Evolutionary conservation across 768 basidiomycete genomes (phyloP), one percentile per base, ranked within the genome.

Genomic region (Pulveroboletus ravenelii): DNA sequence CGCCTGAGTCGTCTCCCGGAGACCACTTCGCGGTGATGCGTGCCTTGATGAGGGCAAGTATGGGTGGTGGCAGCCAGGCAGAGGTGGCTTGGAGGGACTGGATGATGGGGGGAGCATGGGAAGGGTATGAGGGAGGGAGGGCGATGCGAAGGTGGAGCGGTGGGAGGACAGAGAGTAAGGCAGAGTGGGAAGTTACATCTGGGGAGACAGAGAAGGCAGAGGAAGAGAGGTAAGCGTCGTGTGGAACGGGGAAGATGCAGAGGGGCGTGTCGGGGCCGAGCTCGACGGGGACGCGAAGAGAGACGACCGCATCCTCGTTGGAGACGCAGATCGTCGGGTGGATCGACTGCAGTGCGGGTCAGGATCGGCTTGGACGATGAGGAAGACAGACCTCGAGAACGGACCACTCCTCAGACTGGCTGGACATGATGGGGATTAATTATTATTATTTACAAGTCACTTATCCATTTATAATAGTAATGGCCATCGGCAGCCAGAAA

Each of bases 321-420:
- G 79, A 77, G 35, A 85, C 55, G 61, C 73, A 88, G 38, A 69
- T 63, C 61, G 88, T 84, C 34, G 88, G 88, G 62, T 83, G 86
- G 40, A 89, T 89, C n/a, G 87, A 81, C 87, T 89, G 55, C 9
- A 52, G 35, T 13, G n/a, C n/a, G n/a, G 41, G 44, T 47, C 41
- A 53, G 35, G 36, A 53, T 61, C 58, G 42, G 34, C 51, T 32
- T 1, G 5, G 30, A 35, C 41, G 45, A 14, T 3, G 36, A 14
- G 15, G 23, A 46, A 32, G 36, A 63, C 60, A 38, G 35, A 64
- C 62, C 56, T 64, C 45, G 59, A 58, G 62, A 48, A 64, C 60
- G 45, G 54, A 53, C 61, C 61, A 62, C 47, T 62, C 58, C 23
- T 42, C 25, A 2, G 50, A 41, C 50, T 44, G 54, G 27, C 42